Conservation (phyloP, 2,329 filamentous ascomycete species). For the Botrytis aclada region DNA sequence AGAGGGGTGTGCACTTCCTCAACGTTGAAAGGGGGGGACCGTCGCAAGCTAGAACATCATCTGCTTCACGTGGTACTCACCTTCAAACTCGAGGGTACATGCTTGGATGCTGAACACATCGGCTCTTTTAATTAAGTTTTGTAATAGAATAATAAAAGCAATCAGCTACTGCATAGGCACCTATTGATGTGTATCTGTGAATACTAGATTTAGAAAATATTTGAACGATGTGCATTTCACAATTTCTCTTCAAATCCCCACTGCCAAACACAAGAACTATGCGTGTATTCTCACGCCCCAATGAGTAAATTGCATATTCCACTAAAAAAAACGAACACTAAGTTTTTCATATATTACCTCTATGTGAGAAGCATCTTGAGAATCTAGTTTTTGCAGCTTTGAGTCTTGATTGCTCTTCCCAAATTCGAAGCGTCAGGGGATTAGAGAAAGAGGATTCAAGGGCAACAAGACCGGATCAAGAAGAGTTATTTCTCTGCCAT, state of each 20-base stretch:
- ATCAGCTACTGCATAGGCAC: neutral
- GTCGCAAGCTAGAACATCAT: too few species aligned
- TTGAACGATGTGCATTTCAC: neutral
- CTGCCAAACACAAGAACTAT: neutral
- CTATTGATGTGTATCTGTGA: neutral
- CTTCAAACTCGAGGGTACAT: neutral
- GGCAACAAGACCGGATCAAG: neutral
- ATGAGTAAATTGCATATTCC: neutral
- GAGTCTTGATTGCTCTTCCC: neutral
- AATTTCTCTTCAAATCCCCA: neutral
- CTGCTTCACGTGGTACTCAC: neutral
- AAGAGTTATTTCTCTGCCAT: neutral
- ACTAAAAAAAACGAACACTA: accelerated
- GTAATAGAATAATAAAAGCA: neutral
- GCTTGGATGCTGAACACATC: neutral
- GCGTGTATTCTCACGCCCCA: accelerated
- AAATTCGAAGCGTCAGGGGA: neutral
- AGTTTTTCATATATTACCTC: neutral
- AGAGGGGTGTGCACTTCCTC: accelerated
- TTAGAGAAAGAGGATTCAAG: neutral
- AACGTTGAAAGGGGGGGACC: too few species aligned
- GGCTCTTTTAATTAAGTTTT: neutral
- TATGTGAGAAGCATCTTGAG: neutral
- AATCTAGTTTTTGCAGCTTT: neutral
- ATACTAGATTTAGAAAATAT: neutral